Percentiles rank a stretch among this genome's conserved stretches.
phyloP scores from a whole-genome alignment of 306 rosid species.

The Dryas alaskensis region DNA sequence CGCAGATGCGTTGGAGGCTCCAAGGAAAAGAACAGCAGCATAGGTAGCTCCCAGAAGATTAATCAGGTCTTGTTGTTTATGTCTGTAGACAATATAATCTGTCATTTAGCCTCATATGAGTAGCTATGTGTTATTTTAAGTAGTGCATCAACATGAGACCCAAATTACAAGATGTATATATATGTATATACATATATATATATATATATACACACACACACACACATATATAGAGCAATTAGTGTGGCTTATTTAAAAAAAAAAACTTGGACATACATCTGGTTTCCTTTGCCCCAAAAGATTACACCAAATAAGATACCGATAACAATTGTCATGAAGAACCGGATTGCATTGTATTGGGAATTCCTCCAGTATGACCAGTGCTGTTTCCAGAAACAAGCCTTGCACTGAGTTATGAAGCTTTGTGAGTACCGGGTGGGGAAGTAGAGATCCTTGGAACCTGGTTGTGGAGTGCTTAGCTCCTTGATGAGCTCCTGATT shows the following conservation, averaged over 20 bases:
- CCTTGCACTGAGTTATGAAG: conserved; percentile 34
- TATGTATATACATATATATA: too few species aligned
- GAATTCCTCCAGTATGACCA: conserved; percentile 52
- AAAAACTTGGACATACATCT: conserved; percentile 23
- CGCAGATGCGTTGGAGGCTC: conserved; percentile 39
- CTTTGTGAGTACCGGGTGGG: conserved; percentile 39
- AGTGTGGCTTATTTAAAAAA: background rate
- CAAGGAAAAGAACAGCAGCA: conserved; percentile 42
- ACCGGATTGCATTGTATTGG: conserved; percentile 40
- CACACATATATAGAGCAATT: background rate
- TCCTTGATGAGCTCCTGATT: conserved; percentile 39
- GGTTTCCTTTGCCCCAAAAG: conserved; percentile 37
- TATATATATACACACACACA: too few species aligned
- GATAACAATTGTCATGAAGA: conserved; percentile 36
- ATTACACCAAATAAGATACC: conserved; percentile 37
- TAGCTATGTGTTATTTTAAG: background rate
- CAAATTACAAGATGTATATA: too few species aligned
- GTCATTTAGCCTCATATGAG: background rate
- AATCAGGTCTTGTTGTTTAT: conserved; percentile 30
- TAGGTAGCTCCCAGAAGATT: conserved; percentile 46
- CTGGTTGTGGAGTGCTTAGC: conserved; percentile 36
- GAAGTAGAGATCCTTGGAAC: conserved; percentile 43
- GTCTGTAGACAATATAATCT: conserved; percentile 14
- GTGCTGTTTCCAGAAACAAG: conserved; percentile 48
- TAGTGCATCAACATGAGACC: background rate